Evolutionary conservation across 768 basidiomycete species (phyloP).

Genomic region (Tylopilus subfusipes): DNA sequence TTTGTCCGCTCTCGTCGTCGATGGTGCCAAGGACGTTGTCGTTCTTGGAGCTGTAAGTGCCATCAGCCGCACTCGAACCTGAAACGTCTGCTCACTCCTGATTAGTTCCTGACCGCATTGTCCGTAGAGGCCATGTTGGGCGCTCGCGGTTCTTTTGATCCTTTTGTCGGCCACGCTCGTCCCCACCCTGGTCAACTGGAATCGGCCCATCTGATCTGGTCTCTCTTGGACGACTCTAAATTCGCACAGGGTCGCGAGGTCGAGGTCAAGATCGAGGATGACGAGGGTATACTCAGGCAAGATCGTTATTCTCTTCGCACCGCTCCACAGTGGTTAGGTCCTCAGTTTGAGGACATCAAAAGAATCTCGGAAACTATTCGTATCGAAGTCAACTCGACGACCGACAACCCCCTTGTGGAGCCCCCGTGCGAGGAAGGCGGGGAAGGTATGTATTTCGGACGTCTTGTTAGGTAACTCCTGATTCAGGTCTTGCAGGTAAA

Average conservation of each 20-base stretch:
- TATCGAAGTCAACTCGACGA: conserved; percentile 82
- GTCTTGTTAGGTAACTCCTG: background rate
- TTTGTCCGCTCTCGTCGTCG: conserved; percentile 69
- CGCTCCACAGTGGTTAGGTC: conserved; percentile 81
- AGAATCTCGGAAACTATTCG: conserved; percentile 60
- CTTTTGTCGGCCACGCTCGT: conserved; percentile 72
- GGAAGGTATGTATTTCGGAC: conserved; percentile 14
- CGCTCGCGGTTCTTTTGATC: conserved; percentile 64
- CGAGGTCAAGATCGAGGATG: conserved; percentile 72
- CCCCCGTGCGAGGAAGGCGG: conserved; percentile 59
- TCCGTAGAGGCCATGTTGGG: conserved; percentile 81
- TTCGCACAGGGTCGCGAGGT: conserved; percentile 67
- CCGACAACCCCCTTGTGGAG: conserved; percentile 85
- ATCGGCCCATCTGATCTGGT: conserved; percentile 63
- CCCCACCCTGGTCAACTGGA: conserved; percentile 88
- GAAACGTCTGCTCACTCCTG: background rate
- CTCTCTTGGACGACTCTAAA: conserved; percentile 63
- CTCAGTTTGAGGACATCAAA: conserved; percentile 78
- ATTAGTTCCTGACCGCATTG: conserved; percentile 74
- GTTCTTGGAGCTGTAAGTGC: conserved; percentile 44
- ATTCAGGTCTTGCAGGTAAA: conserved; percentile 32
- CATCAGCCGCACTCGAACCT: background rate
- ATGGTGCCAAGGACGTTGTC: conserved; percentile 66
- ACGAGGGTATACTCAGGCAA: conserved; percentile 71
- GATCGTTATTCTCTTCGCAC: conserved; percentile 69